Conservation (phyloP, 2,329 filamentous ascomycete genomes). For the Nigrospora oryzae region DNA sequence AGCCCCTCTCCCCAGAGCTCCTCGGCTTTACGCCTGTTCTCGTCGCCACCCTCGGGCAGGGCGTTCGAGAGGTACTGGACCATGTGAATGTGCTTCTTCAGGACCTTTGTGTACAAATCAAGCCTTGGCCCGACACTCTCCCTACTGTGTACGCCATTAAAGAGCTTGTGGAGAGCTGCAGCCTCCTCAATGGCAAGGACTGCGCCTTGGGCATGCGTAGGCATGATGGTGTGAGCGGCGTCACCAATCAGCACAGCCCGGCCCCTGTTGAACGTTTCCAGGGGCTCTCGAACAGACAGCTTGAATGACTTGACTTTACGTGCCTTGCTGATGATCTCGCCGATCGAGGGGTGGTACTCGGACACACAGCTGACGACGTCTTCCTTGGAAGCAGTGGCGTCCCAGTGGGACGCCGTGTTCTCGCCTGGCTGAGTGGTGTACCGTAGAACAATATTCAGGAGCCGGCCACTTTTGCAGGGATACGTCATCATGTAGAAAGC, state of each 20-base stretch:
- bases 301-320: slow-evolving; percentile 4
- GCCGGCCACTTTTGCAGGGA: slow-evolving; percentile 1
- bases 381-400: background rate
- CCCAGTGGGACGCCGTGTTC: background rate
- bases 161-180: slow-evolving; percentile 4
- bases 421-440: slow-evolving; percentile 3
- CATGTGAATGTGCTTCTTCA: slow-evolving; percentile 7
- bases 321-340: slow-evolving; percentile 4
- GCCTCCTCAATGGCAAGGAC: slow-evolving; percentile 6
- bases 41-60: slow-evolving; percentile 2
- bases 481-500: slow-evolving; percentile 6
- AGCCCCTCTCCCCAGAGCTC: slow-evolving; percentile 3
- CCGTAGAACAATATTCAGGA: slow-evolving; percentile 4
- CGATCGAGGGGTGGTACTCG: slow-evolving; percentile 4
- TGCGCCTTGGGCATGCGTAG: slow-evolving; percentile 7
- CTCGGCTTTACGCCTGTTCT: slow-evolving; percentile 4
- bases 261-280: slow-evolving; percentile 2
- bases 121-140: background rate
- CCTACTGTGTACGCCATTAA: background rate
- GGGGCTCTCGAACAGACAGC: slow-evolving; percentile 4
- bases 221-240: slow-evolving; percentile 6
- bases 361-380: slow-evolving; percentile 1
- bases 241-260: slow-evolving; percentile 7
- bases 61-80: slow-evolving; percentile 6
- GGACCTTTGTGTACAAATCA: slow-evolving; percentile 2